Conservation (phyloP, 176 grass and related monocot genomes). For the Hsuehochloa calcarea region DNA sequence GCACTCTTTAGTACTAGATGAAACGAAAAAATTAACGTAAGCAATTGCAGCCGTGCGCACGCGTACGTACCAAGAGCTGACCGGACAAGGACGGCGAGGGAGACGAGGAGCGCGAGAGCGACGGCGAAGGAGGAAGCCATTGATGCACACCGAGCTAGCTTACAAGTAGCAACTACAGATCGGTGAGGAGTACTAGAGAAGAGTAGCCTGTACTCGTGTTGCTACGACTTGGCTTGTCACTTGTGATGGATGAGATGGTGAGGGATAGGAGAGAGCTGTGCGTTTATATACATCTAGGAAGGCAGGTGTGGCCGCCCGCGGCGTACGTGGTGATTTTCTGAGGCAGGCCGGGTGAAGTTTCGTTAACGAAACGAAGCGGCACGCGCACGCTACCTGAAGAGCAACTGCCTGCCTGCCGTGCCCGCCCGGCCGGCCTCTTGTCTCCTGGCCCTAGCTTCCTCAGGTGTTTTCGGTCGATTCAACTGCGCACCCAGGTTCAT, state of each 20-base stretch:
- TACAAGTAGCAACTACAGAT: neutral
- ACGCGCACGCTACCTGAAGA: neutral
- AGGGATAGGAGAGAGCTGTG: neutral
- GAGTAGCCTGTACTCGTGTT: neutral
- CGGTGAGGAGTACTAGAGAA: too few species aligned
- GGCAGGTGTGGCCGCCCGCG: too few species aligned
- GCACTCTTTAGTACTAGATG: neutral
- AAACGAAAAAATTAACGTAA: neutral
- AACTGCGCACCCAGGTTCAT: neutral
- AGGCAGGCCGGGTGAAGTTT: neutral
- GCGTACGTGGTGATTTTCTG: neutral
- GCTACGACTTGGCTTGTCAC: neutral
- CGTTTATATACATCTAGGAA: neutral
- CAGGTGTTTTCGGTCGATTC: neutral
- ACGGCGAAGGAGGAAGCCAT: constrained; percentile 25
- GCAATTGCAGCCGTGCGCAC: neutral
- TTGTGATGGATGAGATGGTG: neutral
- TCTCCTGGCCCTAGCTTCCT: neutral
- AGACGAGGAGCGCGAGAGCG: constrained; percentile 23
- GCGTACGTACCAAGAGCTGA: constrained; percentile 1
- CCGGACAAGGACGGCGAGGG: neutral
- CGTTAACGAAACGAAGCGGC: neutral
- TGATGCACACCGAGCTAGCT: neutral
- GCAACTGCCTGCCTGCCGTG: neutral
- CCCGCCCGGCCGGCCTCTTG: neutral